These are phyloP conservation scores for Telfairia occidentalis DNA, from an alignment of 331 rosid genomes.

Conservation along the genomic window DNA sequence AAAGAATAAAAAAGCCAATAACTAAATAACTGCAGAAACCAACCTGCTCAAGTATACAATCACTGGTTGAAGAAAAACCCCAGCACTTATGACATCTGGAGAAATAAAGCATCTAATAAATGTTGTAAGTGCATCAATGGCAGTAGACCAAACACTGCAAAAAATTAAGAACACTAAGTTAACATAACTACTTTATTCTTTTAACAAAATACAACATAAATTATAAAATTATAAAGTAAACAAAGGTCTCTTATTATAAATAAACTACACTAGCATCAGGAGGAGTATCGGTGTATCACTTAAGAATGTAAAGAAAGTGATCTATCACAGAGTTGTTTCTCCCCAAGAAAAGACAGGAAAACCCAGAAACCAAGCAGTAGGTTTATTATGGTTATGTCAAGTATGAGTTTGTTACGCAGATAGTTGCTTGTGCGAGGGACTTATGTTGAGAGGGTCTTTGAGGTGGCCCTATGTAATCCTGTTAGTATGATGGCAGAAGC, in stretches of 20 bases:
- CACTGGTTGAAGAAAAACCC: slow-evolving; percentile 81
- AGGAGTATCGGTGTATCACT: not conserved
- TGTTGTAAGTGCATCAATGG: slow-evolving; percentile 84
- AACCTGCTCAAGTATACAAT: slow-evolving; percentile 82
- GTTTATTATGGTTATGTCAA: too few relatives aligned
- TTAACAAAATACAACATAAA: not conserved
- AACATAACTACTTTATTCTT: not conserved
- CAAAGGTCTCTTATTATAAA: not conserved
- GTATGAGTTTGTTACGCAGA: too few relatives aligned
- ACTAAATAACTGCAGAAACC: slow-evolving; percentile 6
- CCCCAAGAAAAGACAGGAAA: too few relatives aligned
- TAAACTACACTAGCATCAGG: not conserved
- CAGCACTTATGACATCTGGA: slow-evolving; percentile 32
- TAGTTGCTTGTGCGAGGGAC: too few relatives aligned
- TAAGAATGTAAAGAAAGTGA: not conserved
- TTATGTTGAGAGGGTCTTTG: too few relatives aligned
- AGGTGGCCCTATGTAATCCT: too few relatives aligned
- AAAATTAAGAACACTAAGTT: not conserved
- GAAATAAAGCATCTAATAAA: slow-evolving; percentile 72
- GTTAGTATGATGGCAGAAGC: too few relatives aligned
- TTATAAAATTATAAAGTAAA: not conserved
- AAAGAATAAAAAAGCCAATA: not conserved
- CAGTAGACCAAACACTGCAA: slow-evolving; percentile 92
- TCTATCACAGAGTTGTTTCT: too few relatives aligned
- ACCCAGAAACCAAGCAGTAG: too few relatives aligned